Evolutionary conservation across 208 protist genomes (phyloP).

Genomic region (Porcisia deanei): DNA sequence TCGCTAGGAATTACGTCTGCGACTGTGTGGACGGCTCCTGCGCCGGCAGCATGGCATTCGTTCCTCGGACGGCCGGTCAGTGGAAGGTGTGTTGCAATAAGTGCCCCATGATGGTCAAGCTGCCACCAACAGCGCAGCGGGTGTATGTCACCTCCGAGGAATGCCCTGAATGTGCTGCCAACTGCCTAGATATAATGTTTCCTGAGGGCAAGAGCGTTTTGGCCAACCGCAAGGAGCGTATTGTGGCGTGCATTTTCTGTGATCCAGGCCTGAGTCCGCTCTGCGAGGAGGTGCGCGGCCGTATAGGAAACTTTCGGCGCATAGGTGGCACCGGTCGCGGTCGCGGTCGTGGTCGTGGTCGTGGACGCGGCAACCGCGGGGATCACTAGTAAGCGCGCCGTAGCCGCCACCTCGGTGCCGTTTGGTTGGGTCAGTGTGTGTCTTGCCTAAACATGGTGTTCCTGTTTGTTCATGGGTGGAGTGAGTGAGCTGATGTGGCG

Average conservation of each 20-base stretch:
- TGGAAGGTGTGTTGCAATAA: constrained; percentile 91
- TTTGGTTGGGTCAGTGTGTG: not conserved
- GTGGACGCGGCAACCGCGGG: constrained; percentile 28
- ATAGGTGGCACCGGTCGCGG: constrained; percentile 31
- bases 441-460: too few species aligned
- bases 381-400: constrained; percentile 15
- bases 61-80: constrained; percentile 79
- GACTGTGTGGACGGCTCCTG: constrained; percentile 81
- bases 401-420: not conserved
- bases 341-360: constrained; percentile 27
- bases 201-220: constrained; percentile 81
- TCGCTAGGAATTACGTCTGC: constrained; percentile 88
- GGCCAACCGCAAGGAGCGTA: constrained; percentile 70
- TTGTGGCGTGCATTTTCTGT: constrained; percentile 83
- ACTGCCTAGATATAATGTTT: constrained; percentile 77
- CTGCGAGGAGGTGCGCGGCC: constrained; percentile 77
- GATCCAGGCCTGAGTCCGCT: constrained; percentile 53
- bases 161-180: constrained; percentile 77
- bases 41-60: constrained; percentile 86
- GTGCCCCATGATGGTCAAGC: constrained; percentile 89
- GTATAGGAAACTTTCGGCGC: constrained; percentile 62
- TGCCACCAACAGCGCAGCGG: constrained; percentile 82
- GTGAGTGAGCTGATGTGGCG: not conserved
- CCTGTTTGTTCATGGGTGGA: too few species aligned
- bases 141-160: constrained; percentile 77